These are phyloP conservation scores for Phaseolus coccineus DNA, from an alignment of 331 rosid genomes.

Conservation along the genomic window DNA sequence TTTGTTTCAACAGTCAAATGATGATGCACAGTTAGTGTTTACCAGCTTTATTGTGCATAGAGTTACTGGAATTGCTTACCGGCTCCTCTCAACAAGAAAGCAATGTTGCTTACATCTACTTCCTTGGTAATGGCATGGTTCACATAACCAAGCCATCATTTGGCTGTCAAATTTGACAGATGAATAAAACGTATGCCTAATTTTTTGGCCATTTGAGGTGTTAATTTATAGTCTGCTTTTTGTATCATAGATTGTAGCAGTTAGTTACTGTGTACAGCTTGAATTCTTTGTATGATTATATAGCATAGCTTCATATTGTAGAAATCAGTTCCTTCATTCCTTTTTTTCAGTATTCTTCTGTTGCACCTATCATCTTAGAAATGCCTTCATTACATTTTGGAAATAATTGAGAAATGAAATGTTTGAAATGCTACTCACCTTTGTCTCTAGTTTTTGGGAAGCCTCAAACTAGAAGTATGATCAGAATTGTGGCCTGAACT, in stretches of 20 bases:
- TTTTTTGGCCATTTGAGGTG: conserved; percentile 46
- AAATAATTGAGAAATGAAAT: conserved; percentile 17
- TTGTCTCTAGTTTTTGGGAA: background rate
- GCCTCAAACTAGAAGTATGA: background rate
- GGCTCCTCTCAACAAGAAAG: conserved; percentile 35
- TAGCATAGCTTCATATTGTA: conserved; percentile 29
- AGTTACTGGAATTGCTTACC: background rate
- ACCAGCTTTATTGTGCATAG: conserved; percentile 29
- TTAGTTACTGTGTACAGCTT: conserved; percentile 39
- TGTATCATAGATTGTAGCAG: conserved; percentile 47
- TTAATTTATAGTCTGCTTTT: conserved; percentile 28
- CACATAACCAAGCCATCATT: conserved; percentile 36
- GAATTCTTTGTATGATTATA: conserved; percentile 51
- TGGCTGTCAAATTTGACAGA: conserved; percentile 42
- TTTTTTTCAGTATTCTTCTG: conserved; percentile 20
- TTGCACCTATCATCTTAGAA: conserved; percentile 17
- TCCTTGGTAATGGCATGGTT: conserved; percentile 41
- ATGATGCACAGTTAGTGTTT: conserved; percentile 34
- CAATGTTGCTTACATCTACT: conserved; percentile 29
- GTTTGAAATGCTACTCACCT: background rate
- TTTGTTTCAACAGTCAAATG: conserved; percentile 29
- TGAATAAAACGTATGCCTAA: conserved; percentile 32
- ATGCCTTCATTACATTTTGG: background rate
- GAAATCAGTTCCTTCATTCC: conserved; percentile 10
- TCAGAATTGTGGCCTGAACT: background rate